phyloP scores from a whole-genome alignment of 1,284 basidiomycete genomes.

The Stygiomarasmius scandens region DNA sequence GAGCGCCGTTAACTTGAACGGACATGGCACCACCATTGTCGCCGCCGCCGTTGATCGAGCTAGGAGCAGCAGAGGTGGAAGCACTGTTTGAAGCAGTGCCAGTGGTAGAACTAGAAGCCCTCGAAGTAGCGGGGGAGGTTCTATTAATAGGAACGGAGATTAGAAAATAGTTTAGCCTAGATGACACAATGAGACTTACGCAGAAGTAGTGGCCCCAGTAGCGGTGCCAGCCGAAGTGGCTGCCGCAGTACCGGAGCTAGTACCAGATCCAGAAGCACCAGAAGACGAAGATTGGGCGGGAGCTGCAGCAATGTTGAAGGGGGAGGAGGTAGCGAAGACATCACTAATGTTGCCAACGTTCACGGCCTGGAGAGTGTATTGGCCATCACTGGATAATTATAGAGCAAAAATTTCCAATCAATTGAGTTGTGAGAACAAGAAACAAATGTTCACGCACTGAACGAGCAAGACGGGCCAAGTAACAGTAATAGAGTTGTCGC shows the following conservation, averaged over 20 bases:
- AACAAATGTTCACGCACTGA: conserved; percentile 40
- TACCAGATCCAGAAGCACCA: conserved; percentile 13
- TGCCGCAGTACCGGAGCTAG: conserved; percentile 8
- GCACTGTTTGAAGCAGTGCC: background rate
- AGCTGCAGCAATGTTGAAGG: conserved; percentile 46
- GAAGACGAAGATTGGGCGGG: conserved; percentile 24
- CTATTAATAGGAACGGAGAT: background rate
- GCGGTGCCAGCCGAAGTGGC: background rate
- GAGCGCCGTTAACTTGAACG: background rate
- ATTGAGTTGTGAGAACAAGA: background rate
- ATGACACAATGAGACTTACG: background rate
- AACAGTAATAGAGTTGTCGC: conserved; percentile 37
- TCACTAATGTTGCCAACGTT: conserved; percentile 52
- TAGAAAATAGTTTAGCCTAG: background rate
- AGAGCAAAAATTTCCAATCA: conserved; percentile 1
- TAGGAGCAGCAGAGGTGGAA: background rate
- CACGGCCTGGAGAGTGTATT: conserved; percentile 59
- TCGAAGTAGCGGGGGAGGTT: background rate
- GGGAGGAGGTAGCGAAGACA: conserved; percentile 42
- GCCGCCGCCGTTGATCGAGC: background rate
- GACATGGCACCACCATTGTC: background rate
- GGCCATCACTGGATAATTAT: conserved; percentile 37
- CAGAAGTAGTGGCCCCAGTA: background rate
- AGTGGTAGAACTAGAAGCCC: background rate
- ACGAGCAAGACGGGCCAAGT: conserved; percentile 52